phyloP scores from a whole-genome alignment of 768 basidiomycete genomes.

The Pleurotus eryngii region DNA sequence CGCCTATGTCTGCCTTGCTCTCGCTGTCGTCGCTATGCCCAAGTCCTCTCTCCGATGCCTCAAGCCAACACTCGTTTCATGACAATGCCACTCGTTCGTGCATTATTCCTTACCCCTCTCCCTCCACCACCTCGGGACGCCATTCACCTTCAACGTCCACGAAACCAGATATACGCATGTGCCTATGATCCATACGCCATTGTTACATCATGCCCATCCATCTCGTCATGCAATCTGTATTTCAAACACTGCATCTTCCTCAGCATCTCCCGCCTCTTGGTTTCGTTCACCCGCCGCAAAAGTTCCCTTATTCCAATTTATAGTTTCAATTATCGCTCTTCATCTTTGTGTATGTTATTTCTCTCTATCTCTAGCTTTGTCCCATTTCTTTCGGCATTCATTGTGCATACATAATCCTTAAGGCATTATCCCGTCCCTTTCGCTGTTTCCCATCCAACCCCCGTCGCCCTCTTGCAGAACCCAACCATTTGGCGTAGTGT shows the following conservation, averaged over 20 bases:
- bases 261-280: constrained; percentile 13
- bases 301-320: constrained; percentile 15
- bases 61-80: constrained; percentile 7
- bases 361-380: constrained; percentile 19
- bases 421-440: constrained; percentile 20
- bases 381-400: constrained; percentile 17
- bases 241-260: constrained; percentile 14
- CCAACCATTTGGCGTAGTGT: constrained; percentile 6
- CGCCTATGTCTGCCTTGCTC: constrained; percentile 11
- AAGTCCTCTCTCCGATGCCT: neutral
- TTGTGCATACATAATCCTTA: constrained; percentile 6
- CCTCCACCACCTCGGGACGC: neutral
- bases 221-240: constrained; percentile 7
- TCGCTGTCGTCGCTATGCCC: constrained; percentile 9
- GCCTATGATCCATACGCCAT: constrained; percentile 16
- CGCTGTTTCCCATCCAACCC: constrained; percentile 17
- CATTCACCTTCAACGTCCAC: constrained; percentile 1
- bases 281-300: constrained; percentile 11
- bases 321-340: constrained; percentile 15
- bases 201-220: constrained; percentile 6
- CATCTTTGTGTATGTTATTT: constrained; percentile 12
- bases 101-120: neutral
- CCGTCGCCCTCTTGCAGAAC: neutral
- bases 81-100: constrained; percentile 2
- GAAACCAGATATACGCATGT: constrained; percentile 15